These are phyloP conservation scores for Podila minutissima DNA, from an alignment of 192 early-diverging fungal species.

Conservation along the genomic window DNA sequence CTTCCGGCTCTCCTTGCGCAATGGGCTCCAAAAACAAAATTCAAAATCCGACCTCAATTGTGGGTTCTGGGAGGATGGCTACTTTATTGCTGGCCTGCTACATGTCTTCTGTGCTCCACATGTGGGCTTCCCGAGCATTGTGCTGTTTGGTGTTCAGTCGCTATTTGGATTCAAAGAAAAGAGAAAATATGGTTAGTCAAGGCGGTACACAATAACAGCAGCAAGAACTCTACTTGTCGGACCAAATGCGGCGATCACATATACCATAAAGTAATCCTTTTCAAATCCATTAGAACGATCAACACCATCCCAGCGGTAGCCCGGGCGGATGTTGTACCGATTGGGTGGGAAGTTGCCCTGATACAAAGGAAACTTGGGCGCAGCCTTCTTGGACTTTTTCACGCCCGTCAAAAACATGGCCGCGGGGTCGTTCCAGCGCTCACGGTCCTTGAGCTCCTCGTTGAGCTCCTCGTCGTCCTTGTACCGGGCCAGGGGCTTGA, in stretches of 20 bases:
- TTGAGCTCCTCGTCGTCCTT: conserved; percentile 71
- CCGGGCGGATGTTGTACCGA: conserved; percentile 70
- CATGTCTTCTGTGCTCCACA: conserved; percentile 73
- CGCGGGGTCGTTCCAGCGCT: conserved; percentile 74
- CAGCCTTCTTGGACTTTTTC: conserved; percentile 50
- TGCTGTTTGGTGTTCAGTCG: conserved; percentile 38
- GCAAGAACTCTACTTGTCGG: background rate
- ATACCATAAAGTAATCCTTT: conserved; percentile 60
- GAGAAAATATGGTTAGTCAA: background rate
- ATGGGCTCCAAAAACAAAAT: too few relatives aligned
- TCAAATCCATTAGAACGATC: conserved; percentile 73
- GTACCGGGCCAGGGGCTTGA: conserved; percentile 67
- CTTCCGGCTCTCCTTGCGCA: too few relatives aligned
- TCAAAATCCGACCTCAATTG: too few relatives aligned
- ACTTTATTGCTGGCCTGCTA: conserved; percentile 22
- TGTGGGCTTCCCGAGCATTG: conserved; percentile 59
- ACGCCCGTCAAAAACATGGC: conserved; percentile 62
- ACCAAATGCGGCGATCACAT: conserved; percentile 9
- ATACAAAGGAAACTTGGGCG: conserved; percentile 59
- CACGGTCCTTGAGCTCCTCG: conserved; percentile 65
- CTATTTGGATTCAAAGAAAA: conserved; percentile 2
- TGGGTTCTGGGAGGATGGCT: background rate
- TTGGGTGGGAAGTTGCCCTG: conserved; percentile 74
- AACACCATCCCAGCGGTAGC: conserved; percentile 77
- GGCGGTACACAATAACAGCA: too few relatives aligned